phyloP scores from a whole-genome alignment of 2,329 filamentous ascomycete genomes.

The Calonectria crousiana region DNA sequence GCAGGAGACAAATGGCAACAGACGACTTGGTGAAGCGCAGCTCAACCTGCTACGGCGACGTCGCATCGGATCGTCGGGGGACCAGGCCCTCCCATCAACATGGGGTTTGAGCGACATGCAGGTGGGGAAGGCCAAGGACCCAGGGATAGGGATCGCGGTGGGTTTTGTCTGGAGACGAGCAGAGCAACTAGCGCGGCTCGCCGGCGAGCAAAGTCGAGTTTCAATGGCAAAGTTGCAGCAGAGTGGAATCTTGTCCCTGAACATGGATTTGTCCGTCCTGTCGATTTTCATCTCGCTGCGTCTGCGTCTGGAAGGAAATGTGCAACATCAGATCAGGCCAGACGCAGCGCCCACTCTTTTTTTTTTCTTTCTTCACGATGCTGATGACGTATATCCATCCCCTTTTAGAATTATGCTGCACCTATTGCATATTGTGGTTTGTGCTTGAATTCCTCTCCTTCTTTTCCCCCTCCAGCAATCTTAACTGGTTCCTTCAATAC shows the following conservation, averaged over 20 bases:
- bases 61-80: slow-evolving; percentile 12
- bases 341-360: background rate
- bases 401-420: background rate
- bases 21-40: background rate
- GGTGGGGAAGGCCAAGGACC: background rate
- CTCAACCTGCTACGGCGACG: background rate
- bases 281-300: background rate
- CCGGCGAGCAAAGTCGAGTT: background rate
- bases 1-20: background rate
- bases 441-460: background rate
- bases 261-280: background rate
- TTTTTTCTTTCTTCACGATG: too few species aligned
- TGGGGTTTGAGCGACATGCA: background rate
- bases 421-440: background rate
- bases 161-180: background rate
- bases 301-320: background rate
- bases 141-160: background rate
- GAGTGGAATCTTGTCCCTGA: background rate
- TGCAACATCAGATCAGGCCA: background rate
- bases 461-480: background rate
- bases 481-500: background rate
- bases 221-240: background rate
- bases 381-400: background rate
- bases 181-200: background rate
- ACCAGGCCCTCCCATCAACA: background rate